These are phyloP conservation scores for Rickenella mellea DNA, from an alignment of 768 basidiomycete genomes.

Conservation along the genomic window DNA sequence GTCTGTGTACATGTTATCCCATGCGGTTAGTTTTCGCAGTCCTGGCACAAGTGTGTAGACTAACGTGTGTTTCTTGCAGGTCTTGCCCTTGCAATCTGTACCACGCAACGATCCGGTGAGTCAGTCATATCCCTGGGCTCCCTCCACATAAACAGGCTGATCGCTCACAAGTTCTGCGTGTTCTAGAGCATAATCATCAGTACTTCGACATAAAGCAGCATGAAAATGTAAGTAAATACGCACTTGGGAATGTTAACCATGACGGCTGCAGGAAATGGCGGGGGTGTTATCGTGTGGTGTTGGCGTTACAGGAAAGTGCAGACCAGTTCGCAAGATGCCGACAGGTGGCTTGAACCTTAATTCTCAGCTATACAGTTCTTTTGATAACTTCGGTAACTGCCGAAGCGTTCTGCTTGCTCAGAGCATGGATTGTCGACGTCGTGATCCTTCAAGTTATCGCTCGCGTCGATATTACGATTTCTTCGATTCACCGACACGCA, in stretches of 20 bases:
- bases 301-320: conserved; percentile 22
- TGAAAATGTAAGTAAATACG: conserved; percentile 21
- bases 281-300: conserved; percentile 16
- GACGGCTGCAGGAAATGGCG: conserved; percentile 25
- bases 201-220: not conserved
- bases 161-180: conserved; percentile 90
- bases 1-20: conserved; percentile 37
- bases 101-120: conserved; percentile 4
- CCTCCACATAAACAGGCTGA: not conserved
- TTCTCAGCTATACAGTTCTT: too few species aligned
- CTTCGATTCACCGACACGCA: too few species aligned
- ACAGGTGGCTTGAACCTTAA: not conserved
- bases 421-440: too few species aligned
- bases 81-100: conserved; percentile 89
- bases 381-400: too few species aligned
- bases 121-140: conserved; percentile 12
- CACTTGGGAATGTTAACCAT: conserved; percentile 98
- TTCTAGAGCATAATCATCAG: conserved; percentile 35
- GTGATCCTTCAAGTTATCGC: too few species aligned
- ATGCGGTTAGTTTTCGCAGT: conserved; percentile 4
- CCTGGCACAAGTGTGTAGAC: conserved; percentile 20
- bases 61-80: conserved; percentile 95
- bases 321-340: not conserved
- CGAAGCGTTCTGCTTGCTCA: too few species aligned
- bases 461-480: too few species aligned